Conservation (phyloP, 305 asterid species). For the Andrographis paniculata region DNA sequence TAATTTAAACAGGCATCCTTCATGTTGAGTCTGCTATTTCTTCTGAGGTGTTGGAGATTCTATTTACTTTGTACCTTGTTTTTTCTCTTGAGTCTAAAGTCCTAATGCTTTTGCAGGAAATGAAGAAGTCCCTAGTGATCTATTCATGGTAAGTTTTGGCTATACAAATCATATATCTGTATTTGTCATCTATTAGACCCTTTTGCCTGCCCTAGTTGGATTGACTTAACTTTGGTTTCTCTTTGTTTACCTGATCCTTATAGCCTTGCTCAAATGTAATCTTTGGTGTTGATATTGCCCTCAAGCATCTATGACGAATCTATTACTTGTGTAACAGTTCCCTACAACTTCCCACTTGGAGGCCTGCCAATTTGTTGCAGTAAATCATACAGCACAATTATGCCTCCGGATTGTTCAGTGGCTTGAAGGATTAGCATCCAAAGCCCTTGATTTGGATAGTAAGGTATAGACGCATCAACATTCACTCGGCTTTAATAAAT, state of each 20-base stretch:
- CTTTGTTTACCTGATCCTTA: too few species aligned
- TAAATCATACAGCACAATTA: constrained; percentile 72
- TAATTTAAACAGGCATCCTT: constrained; percentile 18
- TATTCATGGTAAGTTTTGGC: constrained; percentile 52
- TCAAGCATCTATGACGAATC: constrained; percentile 13
- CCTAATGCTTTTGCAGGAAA: constrained; percentile 51
- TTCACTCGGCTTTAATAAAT: constrained; percentile 17
- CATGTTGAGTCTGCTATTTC: constrained; percentile 3
- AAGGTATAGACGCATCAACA: constrained; percentile 43
- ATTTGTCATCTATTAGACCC: too few species aligned
- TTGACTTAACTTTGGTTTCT: too few species aligned
- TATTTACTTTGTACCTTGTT: constrained; percentile 16
- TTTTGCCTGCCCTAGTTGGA: too few species aligned
- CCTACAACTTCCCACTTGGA: constrained; percentile 96
- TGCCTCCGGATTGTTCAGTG: constrained; percentile 95
- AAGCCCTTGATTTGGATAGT: constrained; percentile 81
- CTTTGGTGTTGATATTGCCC: constrained; percentile 14
- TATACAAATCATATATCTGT: background rate
- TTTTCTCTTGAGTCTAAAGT: constrained; percentile 18
- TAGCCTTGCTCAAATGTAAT: too few species aligned
- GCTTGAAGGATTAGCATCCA: constrained; percentile 96
- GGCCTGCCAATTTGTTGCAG: constrained; percentile 77
- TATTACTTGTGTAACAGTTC: constrained; percentile 41
- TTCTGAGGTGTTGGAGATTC: constrained; percentile 11
- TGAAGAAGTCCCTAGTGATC: constrained; percentile 71